Percentiles rank a stretch among this genome's conserved stretches.
These are phyloP conservation scores for Physcomitrium patens DNA, from an alignment of 225 moss, liverwort and hornwort species.

Conservation along the genomic window DNA sequence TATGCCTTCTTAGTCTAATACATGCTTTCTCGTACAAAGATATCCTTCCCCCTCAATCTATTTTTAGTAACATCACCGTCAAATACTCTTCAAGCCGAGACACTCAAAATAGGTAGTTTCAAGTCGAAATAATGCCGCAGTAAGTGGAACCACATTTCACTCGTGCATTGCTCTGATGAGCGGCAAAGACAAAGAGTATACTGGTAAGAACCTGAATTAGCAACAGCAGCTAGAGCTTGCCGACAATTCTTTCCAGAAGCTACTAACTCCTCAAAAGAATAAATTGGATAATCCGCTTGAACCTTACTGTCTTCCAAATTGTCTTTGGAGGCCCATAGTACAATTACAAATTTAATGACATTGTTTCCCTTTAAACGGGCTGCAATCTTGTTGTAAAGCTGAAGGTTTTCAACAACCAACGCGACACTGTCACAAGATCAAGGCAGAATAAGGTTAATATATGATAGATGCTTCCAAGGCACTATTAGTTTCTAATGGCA, in stretches of 20 bases:
- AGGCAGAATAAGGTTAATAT: not conserved
- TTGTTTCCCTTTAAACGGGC: conserved; percentile 35
- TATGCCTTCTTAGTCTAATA: not conserved
- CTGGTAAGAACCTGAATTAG: conserved; percentile 45
- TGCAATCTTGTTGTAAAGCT: conserved; percentile 73
- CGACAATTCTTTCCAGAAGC: conserved; percentile 73
- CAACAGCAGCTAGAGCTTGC: conserved; percentile 73
- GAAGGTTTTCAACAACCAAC: conserved; percentile 75
- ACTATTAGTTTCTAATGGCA: not conserved
- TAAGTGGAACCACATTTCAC: not conserved
- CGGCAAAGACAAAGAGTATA: not conserved
- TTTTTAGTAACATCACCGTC: not conserved
- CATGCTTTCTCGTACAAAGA: not conserved
- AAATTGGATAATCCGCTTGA: conserved; percentile 36
- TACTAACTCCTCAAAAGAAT: conserved; percentile 66
- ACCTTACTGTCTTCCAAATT: conserved; percentile 14
- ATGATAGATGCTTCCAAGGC: not conserved
- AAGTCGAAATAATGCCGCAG: not conserved
- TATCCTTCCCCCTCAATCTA: not conserved
- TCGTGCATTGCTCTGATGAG: not conserved
- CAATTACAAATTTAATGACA: conserved; percentile 62
- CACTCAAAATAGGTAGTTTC: not conserved
- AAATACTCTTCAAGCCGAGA: conserved; percentile 12
- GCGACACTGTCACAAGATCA: conserved; percentile 61
- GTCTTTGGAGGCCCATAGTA: conserved; percentile 65